phyloP scores from a whole-genome alignment of 805 yeast genomes.

The Candida loeiensis region DNA sequence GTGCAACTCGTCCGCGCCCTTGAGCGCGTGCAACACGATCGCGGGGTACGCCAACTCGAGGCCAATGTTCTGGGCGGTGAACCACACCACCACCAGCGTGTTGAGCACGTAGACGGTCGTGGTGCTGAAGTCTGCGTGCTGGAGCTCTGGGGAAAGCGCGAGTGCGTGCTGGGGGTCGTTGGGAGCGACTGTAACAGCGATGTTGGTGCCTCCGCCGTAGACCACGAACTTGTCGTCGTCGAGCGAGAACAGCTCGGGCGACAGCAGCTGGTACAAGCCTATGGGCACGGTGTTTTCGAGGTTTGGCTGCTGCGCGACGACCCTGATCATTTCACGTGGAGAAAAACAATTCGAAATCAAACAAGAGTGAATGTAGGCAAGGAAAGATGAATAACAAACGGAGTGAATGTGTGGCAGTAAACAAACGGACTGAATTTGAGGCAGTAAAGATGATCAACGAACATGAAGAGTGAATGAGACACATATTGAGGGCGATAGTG shows the following conservation, averaged over 20 bases:
- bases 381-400: too few relatives aligned
- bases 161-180: conserved; percentile 16
- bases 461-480: too few relatives aligned
- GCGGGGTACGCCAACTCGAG: conserved; percentile 34
- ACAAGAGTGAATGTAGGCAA: too few relatives aligned
- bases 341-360: too few relatives aligned
- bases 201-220: conserved; percentile 34
- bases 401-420: too few relatives aligned
- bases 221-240: conserved; percentile 39
- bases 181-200: conserved; percentile 13
- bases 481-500: too few relatives aligned
- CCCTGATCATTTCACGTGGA: conserved; percentile 8
- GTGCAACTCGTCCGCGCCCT: conserved; percentile 21
- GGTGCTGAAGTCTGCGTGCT: conserved; percentile 9
- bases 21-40: conserved; percentile 33
- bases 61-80: conserved; percentile 19
- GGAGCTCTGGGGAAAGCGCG: conserved; percentile 11
- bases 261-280: conserved; percentile 30
- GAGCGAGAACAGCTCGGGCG: conserved; percentile 37
- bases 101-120: conserved; percentile 34
- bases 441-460: too few relatives aligned
- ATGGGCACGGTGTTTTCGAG: conserved; percentile 39
- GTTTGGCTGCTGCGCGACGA: conserved; percentile 30
- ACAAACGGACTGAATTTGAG: too few relatives aligned
- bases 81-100: conserved; percentile 33